These are phyloP conservation scores for Cladophialophora carrionii DNA, from an alignment of 2,329 filamentous ascomycete genomes.

Conservation along the genomic window DNA sequence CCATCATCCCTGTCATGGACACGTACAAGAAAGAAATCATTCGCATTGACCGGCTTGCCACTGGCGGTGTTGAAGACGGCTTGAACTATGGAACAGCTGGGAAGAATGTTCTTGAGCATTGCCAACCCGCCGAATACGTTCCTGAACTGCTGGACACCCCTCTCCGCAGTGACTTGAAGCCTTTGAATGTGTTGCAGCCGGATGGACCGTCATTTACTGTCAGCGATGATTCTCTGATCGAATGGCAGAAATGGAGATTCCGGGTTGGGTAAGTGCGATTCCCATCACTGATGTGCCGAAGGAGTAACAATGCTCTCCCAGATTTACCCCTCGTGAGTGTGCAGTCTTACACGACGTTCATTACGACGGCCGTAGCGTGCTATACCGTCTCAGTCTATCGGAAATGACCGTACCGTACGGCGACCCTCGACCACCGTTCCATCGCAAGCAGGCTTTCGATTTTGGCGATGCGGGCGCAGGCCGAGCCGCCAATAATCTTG, in stretches of 20 bases:
- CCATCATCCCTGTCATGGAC: conserved; percentile 63
- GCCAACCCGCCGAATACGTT: conserved; percentile 56
- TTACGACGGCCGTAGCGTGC: conserved; percentile 67
- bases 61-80: conserved; percentile 55
- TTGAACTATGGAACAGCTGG: conserved; percentile 48
- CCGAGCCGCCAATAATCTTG: conserved; percentile 67
- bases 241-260: conserved; percentile 72
- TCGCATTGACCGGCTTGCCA: conserved; percentile 61
- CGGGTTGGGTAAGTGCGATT: conserved; percentile 56
- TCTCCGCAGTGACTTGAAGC: conserved; percentile 62
- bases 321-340: conserved; percentile 70
- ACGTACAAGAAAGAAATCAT: conserved; percentile 58
- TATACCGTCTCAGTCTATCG: conserved; percentile 68
- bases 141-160: conserved; percentile 54
- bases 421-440: conserved; percentile 66
- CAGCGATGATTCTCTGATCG: conserved; percentile 51
- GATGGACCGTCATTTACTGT: conserved; percentile 69
- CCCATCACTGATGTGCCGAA: not conserved
- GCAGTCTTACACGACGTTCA: conserved; percentile 71
- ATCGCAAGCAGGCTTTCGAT: conserved; percentile 72
- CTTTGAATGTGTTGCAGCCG: conserved; percentile 72
- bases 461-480: conserved; percentile 71
- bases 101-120: conserved; percentile 57
- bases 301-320: conserved; percentile 35
- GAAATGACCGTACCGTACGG: conserved; percentile 73